Conservation (phyloP, 1,139 yeast genomes). For the Maudiozyma humilis region DNA sequence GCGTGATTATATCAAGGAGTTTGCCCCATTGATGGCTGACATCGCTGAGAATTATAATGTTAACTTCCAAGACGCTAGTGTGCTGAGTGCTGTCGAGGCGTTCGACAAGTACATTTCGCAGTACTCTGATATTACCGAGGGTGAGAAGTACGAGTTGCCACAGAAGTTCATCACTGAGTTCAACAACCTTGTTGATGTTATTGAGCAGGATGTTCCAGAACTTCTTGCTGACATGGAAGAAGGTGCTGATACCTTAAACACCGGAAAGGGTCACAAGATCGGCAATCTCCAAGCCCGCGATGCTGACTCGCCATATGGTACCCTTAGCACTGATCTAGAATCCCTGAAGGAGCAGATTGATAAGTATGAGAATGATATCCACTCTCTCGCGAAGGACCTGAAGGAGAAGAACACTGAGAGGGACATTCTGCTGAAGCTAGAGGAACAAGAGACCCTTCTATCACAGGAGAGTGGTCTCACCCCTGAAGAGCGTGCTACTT, state of each 20-base stretch:
- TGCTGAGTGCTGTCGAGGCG: conserved; percentile 57
- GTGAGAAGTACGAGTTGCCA: conserved; percentile 15
- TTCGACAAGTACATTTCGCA: conserved; percentile 44
- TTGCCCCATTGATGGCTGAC: conserved; percentile 21
- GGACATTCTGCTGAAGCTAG: conserved; percentile 7
- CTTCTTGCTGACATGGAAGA: conserved; percentile 1
- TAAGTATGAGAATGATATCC: conserved; percentile 20
- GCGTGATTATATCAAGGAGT: conserved; percentile 13
- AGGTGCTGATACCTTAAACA: neutral
- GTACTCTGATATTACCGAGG: conserved; percentile 11
- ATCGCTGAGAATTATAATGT: conserved; percentile 60
- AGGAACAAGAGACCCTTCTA: neutral
- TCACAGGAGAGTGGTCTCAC: neutral
- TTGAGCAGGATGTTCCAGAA: conserved; percentile 8
- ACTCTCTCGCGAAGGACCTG: conserved; percentile 10
- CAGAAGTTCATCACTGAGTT: conserved; percentile 13
- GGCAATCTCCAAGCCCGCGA: neutral
- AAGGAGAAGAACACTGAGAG: conserved; percentile 3
- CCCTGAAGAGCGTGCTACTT: neutral
- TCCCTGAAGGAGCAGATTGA: conserved; percentile 11
- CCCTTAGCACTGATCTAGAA: conserved; percentile 4
- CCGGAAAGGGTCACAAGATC: neutral
- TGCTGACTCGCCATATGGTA: neutral
- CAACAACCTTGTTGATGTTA: conserved; percentile 7
- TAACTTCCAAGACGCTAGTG: conserved; percentile 84